Evolutionary conservation across 805 yeast species (phyloP), one percentile per base, ranked within the genome.

Genomic region (Cyberlindnera japonica): DNA sequence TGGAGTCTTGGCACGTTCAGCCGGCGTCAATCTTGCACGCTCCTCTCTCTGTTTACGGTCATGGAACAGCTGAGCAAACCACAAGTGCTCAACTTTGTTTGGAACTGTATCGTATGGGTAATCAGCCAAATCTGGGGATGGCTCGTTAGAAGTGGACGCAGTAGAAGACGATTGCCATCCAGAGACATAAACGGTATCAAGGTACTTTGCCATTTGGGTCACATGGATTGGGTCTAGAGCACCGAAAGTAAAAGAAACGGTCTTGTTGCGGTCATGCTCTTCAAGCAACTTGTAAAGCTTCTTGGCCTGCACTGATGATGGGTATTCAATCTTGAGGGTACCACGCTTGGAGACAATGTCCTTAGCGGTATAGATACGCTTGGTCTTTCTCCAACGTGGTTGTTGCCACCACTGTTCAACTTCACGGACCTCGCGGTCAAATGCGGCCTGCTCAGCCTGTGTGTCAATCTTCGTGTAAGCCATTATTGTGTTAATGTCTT

Each of bases 161-260:
- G 98, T 91, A 17, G 97, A 89, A 35, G 96, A 89, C 65, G 95
- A 90, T 72, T 91, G 99, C 99, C 99, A 91, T 39, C 99, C 99
- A 30, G 95, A 84, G 50, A 91, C 95, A 65, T 91, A 91, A 54
- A 91, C 77, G 11, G 95, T 77, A 67, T 90, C 98, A 58, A 91
- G 74, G 67, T 87, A 88, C 66, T 86, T 87, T 55, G 96, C 95
- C 98, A 91, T 91, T 69, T 91, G 97, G 45, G 96, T 72, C 50
- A 89, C 88, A 62, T 91, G 97, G 52, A 91, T 83, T 20, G 97
- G 96, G 65, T 91, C 97, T 56, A 91, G 73, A 18, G 97, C 97
- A 63, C 97, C 98, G 61, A 88, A 90, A 24, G 97, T 89, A 73
- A 80, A 81, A 17, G 96, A 83, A 26, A 79, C 83, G 33, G 95